These are phyloP conservation scores for Rosa multiflora DNA, from an alignment of 306 rosid species.

Conservation along the genomic window DNA sequence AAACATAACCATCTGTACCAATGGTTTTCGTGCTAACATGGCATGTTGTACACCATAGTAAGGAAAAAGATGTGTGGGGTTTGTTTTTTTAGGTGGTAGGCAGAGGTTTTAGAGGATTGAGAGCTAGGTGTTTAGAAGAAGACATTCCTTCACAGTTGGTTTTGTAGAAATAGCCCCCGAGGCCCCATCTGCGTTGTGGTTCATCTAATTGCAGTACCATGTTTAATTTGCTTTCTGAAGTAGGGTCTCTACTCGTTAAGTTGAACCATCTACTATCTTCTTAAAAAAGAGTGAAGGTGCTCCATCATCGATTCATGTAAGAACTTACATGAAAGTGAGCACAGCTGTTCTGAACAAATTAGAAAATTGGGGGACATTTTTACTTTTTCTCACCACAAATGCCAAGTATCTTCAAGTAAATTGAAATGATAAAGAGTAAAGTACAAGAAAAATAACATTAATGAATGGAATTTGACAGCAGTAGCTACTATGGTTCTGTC, in stretches of 20 bases:
- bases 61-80: not conserved
- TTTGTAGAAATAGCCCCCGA: not conserved
- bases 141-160: not conserved
- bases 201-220: not conserved
- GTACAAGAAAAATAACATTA: not conserved
- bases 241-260: not conserved
- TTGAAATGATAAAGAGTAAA: not conserved
- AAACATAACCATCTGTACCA: not conserved
- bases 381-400: no score
- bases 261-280: not conserved
- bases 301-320: not conserved
- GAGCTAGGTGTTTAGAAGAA: not conserved
- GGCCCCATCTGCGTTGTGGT: slow-evolving; percentile 4
- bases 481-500: not conserved
- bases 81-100: not conserved
- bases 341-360: not conserved
- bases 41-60: not conserved
- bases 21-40: not conserved
- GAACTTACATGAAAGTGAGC: not conserved
- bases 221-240: not conserved
- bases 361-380: not conserved
- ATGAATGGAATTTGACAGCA: not conserved
- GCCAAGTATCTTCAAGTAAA: not conserved
- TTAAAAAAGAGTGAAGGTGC: not conserved
- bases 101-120: not conserved